These are phyloP conservation scores for Populus hybrid DNA, from an alignment of 441 rosid genomes.

Conservation along the genomic window DNA sequence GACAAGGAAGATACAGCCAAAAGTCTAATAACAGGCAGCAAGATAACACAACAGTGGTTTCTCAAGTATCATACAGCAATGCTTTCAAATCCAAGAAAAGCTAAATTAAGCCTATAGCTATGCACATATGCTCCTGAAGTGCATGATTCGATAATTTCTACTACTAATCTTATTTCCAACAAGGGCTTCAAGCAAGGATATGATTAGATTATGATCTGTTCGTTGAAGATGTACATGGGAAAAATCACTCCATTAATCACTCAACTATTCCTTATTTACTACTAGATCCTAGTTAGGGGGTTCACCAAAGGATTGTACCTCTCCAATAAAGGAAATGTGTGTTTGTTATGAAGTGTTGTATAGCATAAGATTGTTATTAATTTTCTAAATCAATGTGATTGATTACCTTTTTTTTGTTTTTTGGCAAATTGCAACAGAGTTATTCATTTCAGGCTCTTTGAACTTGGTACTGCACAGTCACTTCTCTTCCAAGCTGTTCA, in stretches of 20 bases:
- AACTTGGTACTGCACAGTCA: background rate
- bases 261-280: conserved; percentile 11
- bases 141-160: conserved; percentile 12
- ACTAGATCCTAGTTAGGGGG: conserved; percentile 18
- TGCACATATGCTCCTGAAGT: background rate
- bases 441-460: background rate
- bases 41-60: conserved; percentile 34
- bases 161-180: conserved; percentile 15
- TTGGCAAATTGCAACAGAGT: background rate
- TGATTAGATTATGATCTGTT: conserved; percentile 4
- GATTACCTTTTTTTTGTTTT: conserved; percentile 11
- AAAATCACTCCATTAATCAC: conserved; percentile 8
- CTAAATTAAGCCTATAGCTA: conserved; percentile 11
- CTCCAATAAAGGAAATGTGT: conserved; percentile 23
- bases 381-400: conserved; percentile 18
- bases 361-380: conserved; percentile 19
- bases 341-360: conserved; percentile 23
- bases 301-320: conserved; percentile 21
- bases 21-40: conserved; percentile 35
- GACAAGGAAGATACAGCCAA: conserved; percentile 50
- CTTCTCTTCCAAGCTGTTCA: background rate
- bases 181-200: conserved; percentile 18
- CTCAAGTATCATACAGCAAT: conserved; percentile 37
- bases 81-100: conserved; percentile 41
- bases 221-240: conserved; percentile 28